Conservation (phyloP, 2,329 filamentous ascomycete genomes). For the Ascosphaera aggregata region DNA sequence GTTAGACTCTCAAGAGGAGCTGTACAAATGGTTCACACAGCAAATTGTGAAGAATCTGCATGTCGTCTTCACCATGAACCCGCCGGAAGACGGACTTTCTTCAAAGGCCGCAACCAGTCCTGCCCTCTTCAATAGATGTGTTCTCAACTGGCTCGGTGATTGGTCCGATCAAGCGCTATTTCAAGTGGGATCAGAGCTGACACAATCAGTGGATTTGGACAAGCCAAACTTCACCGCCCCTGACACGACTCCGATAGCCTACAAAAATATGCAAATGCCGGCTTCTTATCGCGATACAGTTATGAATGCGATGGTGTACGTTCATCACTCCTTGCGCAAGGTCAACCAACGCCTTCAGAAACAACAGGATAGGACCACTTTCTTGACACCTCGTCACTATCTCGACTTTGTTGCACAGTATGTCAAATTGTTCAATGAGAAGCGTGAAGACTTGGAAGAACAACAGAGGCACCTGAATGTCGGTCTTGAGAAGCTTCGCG, state of each 20-base stretch:
- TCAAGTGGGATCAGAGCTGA: constrained; percentile 90
- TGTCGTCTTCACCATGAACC: constrained; percentile 99
- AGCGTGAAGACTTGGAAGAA: constrained; percentile 93
- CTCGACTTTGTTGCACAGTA: constrained; percentile 96
- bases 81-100: constrained; percentile 78
- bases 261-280: constrained; percentile 61
- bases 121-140: constrained; percentile 96
- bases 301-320: constrained; percentile 96
- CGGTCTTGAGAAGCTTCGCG: constrained; percentile 86
- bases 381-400: constrained; percentile 89
- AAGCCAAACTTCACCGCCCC: constrained; percentile 65
- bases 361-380: constrained; percentile 82
- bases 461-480: constrained; percentile 97
- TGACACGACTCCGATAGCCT: constrained; percentile 81
- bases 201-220: constrained; percentile 88
- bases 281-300: constrained; percentile 79
- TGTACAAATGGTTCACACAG: constrained; percentile 99
- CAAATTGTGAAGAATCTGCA: constrained; percentile 98
- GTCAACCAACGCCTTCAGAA: constrained; percentile 77
- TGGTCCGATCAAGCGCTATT: constrained; percentile 98
- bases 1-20: constrained; percentile 89
- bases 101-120: constrained; percentile 96
- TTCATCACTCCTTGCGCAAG: constrained; percentile 78
- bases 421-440: constrained; percentile 91
- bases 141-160: constrained; percentile 98